Base-by-base conservation (phyloP, 495 filamentous ascomycete species). In the Aspergillus nanangensis region DNA sequence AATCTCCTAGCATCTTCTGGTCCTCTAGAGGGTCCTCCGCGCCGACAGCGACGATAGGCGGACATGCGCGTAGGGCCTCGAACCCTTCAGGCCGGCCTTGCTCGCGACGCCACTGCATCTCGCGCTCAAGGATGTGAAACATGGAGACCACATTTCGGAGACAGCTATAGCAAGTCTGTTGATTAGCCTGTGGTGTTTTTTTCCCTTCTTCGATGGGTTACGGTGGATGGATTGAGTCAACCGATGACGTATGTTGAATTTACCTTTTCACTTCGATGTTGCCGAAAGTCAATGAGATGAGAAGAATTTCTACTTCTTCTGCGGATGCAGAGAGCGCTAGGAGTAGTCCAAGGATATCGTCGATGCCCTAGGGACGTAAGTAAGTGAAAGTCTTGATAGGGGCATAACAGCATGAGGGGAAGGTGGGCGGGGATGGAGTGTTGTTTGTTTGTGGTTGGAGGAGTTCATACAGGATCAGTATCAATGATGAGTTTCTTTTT, bases 251-350 rank as follows among this genome's bases (percentile, higher is more conserved):
- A 15, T 7, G n/a, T 23, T 13, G 21, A 4, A 49, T 50, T 42
- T 63, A 86, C 84, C 78, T 87, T 48, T 88, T 78, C 15, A 95
- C 80, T 51, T 88, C 80, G 27, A 96, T 83, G 55, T 99, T 99
- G 22, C 93, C 93, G 62, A 90, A 96, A 0, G 88, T 95, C 34
- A 96, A 76, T 0, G 91, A 95, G 27, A 99, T 81, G 48, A 99
- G 71, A n/a, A 86, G 63, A 19, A 97, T 72, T 58, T 97, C 88
- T 14, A 97, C 73, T 50, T 96, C 92, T 51, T 95, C 85, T 0
- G 85, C 75, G n/a, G 74, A 77, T 15, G 90, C 83, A 13, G 88
- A 83, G 41, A 96, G 78, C 5, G 93, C 92, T 8, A 97, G 79
- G 38, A 98, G 71, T 52, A 88, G 65, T 7, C 89, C 94, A 31